Evolutionary conservation across 129 eudicot species (phyloP).

Genomic region (Helianthus tuberosus): DNA sequence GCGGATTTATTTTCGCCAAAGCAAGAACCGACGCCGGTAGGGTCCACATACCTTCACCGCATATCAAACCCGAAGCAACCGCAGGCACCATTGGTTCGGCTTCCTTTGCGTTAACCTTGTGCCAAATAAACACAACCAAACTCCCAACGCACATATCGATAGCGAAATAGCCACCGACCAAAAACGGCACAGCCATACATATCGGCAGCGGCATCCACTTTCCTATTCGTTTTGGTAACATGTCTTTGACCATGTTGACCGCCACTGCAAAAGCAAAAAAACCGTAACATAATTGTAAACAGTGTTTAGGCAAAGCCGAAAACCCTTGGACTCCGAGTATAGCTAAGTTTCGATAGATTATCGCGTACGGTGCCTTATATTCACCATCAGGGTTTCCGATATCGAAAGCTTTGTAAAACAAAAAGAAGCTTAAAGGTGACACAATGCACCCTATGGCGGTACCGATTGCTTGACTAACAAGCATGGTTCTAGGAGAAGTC

Average conservation of each 20-base stretch:
- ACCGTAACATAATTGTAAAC: slow-evolving; percentile 4
- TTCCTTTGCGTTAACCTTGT: slow-evolving; percentile 41
- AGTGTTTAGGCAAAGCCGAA: slow-evolving; percentile 17
- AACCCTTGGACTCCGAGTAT: slow-evolving; percentile 67
- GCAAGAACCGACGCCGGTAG: slow-evolving; percentile 85
- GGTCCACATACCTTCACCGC: slow-evolving; percentile 89
- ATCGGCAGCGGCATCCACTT: slow-evolving; percentile 66
- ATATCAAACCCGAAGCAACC: slow-evolving; percentile 70
- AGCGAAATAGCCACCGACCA: slow-evolving; percentile 66
- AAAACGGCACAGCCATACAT: slow-evolving; percentile 87
- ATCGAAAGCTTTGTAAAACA: slow-evolving; percentile 59
- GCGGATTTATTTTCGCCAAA: slow-evolving; percentile 64
- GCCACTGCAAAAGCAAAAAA: slow-evolving; percentile 16
- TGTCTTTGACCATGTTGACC: slow-evolving; percentile 6
- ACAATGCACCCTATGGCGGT: slow-evolving; percentile 67
- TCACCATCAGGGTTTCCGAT: slow-evolving; percentile 53
- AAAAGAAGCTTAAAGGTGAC: slow-evolving; percentile 67
- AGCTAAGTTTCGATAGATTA: slow-evolving; percentile 58
- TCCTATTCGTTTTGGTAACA: slow-evolving; percentile 44
- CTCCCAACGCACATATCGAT: slow-evolving; percentile 80
- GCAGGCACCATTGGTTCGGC: slow-evolving; percentile 47
- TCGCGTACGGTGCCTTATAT: slow-evolving; percentile 70
- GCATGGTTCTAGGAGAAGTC: slow-evolving; percentile 76
- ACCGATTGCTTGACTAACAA: slow-evolving; percentile 66
- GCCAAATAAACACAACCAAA: slow-evolving; percentile 58